Evolutionary conservation across 2,329 filamentous ascomycete genomes (phyloP).

Genomic region (Pseudocercospora fuligena): DNA sequence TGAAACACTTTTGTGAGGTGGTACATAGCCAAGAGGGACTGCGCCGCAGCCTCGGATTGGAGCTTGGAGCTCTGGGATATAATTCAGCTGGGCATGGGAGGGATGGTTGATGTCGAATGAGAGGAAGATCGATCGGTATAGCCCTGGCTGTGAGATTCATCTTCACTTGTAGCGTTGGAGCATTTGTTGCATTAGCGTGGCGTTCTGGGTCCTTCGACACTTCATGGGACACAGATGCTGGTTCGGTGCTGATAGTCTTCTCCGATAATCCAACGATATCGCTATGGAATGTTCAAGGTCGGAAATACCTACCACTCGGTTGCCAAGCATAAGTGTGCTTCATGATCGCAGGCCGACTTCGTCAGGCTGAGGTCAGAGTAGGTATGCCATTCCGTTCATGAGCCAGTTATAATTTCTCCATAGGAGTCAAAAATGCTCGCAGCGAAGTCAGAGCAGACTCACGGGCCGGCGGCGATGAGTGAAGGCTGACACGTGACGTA

Average conservation of each 20-base stretch:
- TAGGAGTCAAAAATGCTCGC: neutral
- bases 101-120: neutral
- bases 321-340: neutral
- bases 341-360: neutral
- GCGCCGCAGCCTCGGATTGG: neutral
- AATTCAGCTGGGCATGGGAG: constrained; percentile 1
- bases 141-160: neutral
- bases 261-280: neutral
- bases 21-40: neutral
- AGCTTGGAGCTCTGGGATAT: neutral
- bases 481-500: neutral
- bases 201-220: neutral
- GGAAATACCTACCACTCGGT: neutral
- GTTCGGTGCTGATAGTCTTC: neutral
- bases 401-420: neutral
- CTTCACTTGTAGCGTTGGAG: neutral
- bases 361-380: neutral
- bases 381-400: neutral
- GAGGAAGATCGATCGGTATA: neutral
- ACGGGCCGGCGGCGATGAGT: neutral
- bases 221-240: neutral
- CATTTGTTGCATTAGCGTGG: neutral
- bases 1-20: constrained; percentile 23
- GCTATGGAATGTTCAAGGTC: neutral
- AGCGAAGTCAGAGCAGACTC: neutral